phyloP scores from a whole-genome alignment of 441 rosid genomes.

The Geranium incanum region DNA sequence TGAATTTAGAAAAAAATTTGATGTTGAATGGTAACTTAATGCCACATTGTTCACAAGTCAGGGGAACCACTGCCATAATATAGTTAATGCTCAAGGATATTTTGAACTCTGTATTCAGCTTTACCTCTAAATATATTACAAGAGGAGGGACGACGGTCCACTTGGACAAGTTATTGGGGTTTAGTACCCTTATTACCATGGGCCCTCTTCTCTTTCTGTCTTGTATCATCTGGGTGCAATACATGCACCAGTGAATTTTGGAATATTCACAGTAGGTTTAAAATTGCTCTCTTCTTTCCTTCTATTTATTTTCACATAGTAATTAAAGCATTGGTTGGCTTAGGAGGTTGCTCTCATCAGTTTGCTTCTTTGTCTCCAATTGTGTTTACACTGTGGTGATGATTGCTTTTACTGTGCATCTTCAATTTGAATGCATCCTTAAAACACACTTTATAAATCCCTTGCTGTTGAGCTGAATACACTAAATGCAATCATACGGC shows the following conservation, averaged over 20 bases:
- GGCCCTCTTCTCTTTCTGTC: neutral
- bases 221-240: neutral
- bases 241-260: neutral
- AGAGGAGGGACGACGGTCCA: neutral
- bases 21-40: neutral
- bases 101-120: neutral
- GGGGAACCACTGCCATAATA: neutral
- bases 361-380: neutral
- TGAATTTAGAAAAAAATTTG: neutral
- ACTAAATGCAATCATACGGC: conserved; percentile 18
- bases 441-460: neutral
- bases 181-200: neutral
- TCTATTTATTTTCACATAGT: neutral
- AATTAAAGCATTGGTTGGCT: neutral
- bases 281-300: neutral
- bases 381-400: neutral
- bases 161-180: neutral
- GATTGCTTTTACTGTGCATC: neutral
- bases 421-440: neutral
- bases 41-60: neutral
- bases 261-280: neutral
- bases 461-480: conserved; percentile 1
- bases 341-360: neutral
- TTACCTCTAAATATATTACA: neutral
- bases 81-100: neutral